phyloP scores from a whole-genome alignment of 2,329 filamentous ascomycete genomes.

The Knoxdaviesia capensis region DNA sequence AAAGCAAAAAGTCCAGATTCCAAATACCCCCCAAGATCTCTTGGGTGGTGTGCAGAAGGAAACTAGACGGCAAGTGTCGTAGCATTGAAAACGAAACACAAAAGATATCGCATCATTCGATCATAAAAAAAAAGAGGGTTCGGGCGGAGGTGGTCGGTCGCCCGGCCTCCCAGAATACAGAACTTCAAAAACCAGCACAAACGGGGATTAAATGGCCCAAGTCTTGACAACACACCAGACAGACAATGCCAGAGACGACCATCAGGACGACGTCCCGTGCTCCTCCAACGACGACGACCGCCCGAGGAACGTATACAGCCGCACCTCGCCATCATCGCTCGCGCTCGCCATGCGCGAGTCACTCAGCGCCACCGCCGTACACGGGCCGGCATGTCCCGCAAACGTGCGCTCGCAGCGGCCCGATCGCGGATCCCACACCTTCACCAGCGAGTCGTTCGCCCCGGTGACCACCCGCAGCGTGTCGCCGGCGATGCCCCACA shows the following conservation, averaged over 20 bases:
- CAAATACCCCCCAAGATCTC: too few relatives aligned
- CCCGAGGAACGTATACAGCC: slow-evolving; percentile 58
- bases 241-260: neutral
- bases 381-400: slow-evolving; percentile 73
- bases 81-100: slow-evolving; percentile 1
- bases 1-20: too few relatives aligned
- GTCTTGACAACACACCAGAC: neutral
- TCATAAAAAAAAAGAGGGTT: too few relatives aligned
- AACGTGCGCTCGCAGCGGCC: slow-evolving; percentile 87
- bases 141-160: too few relatives aligned
- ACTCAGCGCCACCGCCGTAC: slow-evolving; percentile 82
- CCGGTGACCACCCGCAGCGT: slow-evolving; percentile 74
- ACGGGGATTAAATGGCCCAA: neutral
- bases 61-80: too few relatives aligned
- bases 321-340: slow-evolving; percentile 80
- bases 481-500: slow-evolving; percentile 85
- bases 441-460: slow-evolving; percentile 85
- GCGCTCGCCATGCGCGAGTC: slow-evolving; percentile 81
- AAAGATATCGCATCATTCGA: too few relatives aligned
- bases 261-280: slow-evolving; percentile 27
- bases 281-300: slow-evolving; percentile 23
- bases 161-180: too few relatives aligned
- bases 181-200: neutral
- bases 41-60: too few relatives aligned
- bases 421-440: slow-evolving; percentile 78